These are phyloP conservation scores for Acmispon strigosus DNA, from an alignment of 306 rosid genomes.

Conservation along the genomic window DNA sequence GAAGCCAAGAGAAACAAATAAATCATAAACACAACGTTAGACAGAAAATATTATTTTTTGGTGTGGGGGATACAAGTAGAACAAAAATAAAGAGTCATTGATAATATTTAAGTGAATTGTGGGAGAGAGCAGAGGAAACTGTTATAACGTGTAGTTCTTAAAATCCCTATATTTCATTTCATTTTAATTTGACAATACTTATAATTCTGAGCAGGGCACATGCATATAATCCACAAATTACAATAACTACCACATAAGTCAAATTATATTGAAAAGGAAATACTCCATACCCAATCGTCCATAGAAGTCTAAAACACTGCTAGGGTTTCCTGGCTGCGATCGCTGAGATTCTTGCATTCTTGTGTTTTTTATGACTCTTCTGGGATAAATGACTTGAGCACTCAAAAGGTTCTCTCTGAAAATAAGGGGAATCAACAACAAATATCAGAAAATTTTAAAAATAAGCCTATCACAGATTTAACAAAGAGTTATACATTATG, in stretches of 20 bases:
- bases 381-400: neutral
- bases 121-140: neutral
- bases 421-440: constrained; percentile 1
- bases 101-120: neutral
- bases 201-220: neutral
- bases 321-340: neutral
- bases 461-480: neutral
- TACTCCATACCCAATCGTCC: constrained; percentile 30
- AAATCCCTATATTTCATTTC: neutral
- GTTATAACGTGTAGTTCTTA: neutral
- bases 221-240: neutral
- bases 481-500: neutral
- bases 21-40: neutral
- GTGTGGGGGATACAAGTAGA: neutral
- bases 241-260: neutral
- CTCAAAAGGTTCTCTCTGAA: constrained; percentile 3
- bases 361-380: neutral
- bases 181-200: neutral
- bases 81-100: neutral
- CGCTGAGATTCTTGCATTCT: neutral
- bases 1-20: neutral
- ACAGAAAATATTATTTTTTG: neutral
- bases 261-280: neutral
- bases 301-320: neutral
- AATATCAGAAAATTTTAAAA: neutral